phyloP scores from a whole-genome alignment of 176 grass and related monocot species.

The Rhynchospora pubera region DNA sequence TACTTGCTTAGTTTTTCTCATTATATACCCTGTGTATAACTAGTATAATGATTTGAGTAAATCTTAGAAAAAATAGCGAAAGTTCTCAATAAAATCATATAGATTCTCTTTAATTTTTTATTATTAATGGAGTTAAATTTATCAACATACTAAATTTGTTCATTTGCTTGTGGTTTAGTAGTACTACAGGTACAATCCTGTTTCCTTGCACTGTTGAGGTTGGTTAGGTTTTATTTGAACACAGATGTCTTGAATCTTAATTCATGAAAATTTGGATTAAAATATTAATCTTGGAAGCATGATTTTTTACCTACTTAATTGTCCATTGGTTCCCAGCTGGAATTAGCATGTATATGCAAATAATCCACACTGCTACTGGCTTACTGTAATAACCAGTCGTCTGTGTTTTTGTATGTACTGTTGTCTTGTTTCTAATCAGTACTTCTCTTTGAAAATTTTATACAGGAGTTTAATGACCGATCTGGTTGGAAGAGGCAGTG shows the following conservation, averaged over 20 bases:
- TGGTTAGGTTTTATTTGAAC: neutral
- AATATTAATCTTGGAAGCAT: neutral
- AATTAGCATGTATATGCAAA: neutral
- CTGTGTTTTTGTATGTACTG: neutral
- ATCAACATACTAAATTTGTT: neutral
- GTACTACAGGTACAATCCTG: neutral
- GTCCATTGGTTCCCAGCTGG: neutral
- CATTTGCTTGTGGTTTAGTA: neutral
- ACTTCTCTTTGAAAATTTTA: neutral
- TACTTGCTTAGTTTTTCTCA: neutral
- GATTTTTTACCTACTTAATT: neutral
- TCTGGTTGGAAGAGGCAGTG: constrained; percentile 52
- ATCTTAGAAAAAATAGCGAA: no score
- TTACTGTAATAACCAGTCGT: neutral
- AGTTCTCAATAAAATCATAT: no score
- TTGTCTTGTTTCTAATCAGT: neutral
- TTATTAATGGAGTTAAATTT: neutral
- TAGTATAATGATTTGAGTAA: neutral
- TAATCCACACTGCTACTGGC: neutral
- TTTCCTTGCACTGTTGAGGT: neutral
- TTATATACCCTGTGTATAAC: neutral
- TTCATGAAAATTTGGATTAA: neutral
- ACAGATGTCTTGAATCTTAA: neutral
- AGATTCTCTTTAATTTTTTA: no score
- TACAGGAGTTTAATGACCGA: constrained; percentile 44